Percentiles rank a stretch among this genome's conserved stretches.
phyloP scores from a whole-genome alignment of 345 rosid species.

The Euphorbia peplus region DNA sequence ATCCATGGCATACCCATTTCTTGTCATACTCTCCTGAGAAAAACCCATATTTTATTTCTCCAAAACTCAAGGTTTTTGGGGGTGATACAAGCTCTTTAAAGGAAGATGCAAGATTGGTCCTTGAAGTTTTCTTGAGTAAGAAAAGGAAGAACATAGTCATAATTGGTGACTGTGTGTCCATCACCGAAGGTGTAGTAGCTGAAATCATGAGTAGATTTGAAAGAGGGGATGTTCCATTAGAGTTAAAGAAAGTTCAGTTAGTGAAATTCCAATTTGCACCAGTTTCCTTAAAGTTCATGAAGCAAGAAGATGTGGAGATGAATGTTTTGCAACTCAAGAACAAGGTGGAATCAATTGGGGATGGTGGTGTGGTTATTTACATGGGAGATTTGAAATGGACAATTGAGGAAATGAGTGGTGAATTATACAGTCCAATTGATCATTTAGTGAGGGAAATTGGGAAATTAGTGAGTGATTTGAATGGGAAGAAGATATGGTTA shows the following conservation, averaged over 20 bases:
- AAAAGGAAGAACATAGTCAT: slow-evolving; percentile 65
- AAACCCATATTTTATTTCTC: slow-evolving; percentile 47
- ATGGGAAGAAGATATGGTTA: slow-evolving; percentile 54
- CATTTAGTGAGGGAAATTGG: slow-evolving; percentile 70
- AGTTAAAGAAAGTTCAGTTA: slow-evolving; percentile 54
- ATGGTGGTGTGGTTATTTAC: slow-evolving; percentile 65
- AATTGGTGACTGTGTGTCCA: slow-evolving; percentile 63
- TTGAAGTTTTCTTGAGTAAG: slow-evolving; percentile 61
- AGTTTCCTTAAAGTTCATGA: slow-evolving; percentile 61
- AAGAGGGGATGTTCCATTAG: slow-evolving; percentile 70
- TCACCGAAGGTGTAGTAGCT: slow-evolving; percentile 51
- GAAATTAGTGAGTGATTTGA: slow-evolving; percentile 43
- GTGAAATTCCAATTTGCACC: slow-evolving; percentile 68
- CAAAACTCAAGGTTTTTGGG: slow-evolving; percentile 39
- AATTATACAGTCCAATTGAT: slow-evolving; percentile 50
- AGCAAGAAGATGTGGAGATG: slow-evolving; percentile 54
- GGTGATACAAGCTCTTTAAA: slow-evolving; percentile 32
- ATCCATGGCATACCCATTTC: slow-evolving; percentile 55
- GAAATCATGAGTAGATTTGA: slow-evolving; percentile 59
- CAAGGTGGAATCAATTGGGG: slow-evolving; percentile 50
- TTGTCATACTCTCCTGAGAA: slow-evolving; percentile 49
- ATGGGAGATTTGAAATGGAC: slow-evolving; percentile 82
- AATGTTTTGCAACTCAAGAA: slow-evolving; percentile 54
- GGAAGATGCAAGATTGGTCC: slow-evolving; percentile 63
- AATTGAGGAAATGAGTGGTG: slow-evolving; percentile 25